Evolutionary conservation across 176 grass and related monocot species (phyloP), one percentile per base, ranked within the genome.

Genomic region (Rhynchospora tenuis): DNA sequence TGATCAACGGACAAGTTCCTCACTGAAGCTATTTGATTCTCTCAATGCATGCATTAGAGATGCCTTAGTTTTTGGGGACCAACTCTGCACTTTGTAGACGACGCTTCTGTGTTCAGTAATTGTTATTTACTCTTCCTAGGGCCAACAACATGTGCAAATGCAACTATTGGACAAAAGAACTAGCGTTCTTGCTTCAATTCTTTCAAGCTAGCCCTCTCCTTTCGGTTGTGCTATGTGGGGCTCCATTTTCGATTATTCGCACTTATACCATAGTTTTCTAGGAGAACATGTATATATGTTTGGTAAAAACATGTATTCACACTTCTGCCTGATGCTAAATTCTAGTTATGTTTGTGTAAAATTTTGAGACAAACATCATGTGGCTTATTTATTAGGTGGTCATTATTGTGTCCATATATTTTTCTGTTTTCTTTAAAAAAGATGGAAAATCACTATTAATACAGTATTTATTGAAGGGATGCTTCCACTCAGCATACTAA

Each of bases 21-120:
- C 68, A 78, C 9, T 78, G 46, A 80, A 59, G 78, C 29, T 43
- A 46, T 51, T 82, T 82, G 27, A 79, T 79, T 60, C 56, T 79
- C 48, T 65, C 16, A 75, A 54, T 75, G 23, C 20, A 54, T 26
- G 47, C 45, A 48, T 16, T 65, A 71, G 70, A 27, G 47, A 75
- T 51, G 20, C 78, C 45, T 58, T 45, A 65, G 38, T n/a, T 62
- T 42, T 5, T 64, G 58, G 79, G 78, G 57, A 66, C 79, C 79
- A 82, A 48, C 59, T 52, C 19, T 47, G 79, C 79, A 66, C 58
- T 64, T 50, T 23, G 16, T 12, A 65, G 79, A 66, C 33, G 26
- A 82, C 66, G 79, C 79, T 82, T 82, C n/a, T 44, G 19, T 82
- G 58, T 82, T 82, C 79, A 64, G 79, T 82, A 64, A 82, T 82